Conservation (phyloP, 495 filamentous ascomycete species). For the Annulohypoxylon stygium region DNA sequence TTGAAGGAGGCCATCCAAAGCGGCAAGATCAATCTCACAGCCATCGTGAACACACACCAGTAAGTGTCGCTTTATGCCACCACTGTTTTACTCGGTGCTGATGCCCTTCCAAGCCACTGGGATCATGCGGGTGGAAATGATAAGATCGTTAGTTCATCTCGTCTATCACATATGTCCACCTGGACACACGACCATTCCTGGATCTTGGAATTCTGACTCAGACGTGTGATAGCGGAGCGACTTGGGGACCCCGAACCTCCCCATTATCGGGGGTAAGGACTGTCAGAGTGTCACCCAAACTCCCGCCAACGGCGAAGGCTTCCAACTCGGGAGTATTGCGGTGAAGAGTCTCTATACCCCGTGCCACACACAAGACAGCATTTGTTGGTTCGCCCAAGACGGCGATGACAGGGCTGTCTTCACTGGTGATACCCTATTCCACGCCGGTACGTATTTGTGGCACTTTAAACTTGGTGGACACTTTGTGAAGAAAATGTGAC, state of each 20-base stretch:
- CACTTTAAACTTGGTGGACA: too few species aligned
- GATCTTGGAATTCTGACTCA: conserved; percentile 24
- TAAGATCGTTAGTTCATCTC: conserved; percentile 69
- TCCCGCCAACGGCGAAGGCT: conserved; percentile 78
- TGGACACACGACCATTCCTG: not conserved
- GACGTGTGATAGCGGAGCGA: conserved; percentile 71
- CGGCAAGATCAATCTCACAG: conserved; percentile 83
- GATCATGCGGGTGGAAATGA: conserved; percentile 95
- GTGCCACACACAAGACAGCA: conserved; percentile 98
- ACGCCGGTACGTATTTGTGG: conserved; percentile 72
- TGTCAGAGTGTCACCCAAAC: conserved; percentile 83
- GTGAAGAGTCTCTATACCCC: conserved; percentile 95
- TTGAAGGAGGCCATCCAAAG: conserved; percentile 77
- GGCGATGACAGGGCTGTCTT: conserved; percentile 85
- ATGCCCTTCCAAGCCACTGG: conserved; percentile 74
- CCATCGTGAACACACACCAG: conserved; percentile 98
- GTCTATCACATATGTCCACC: not conserved
- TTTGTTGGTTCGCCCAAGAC: conserved; percentile 90
- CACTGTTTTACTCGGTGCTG: conserved; percentile 1
- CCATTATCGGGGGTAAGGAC: conserved; percentile 88
- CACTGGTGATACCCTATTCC: conserved; percentile 96
- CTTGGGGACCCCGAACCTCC: conserved; percentile 67
- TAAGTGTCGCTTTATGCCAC: conserved; percentile 57
- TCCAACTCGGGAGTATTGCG: conserved; percentile 86
- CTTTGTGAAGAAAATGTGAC: not conserved